Evolutionary conservation across 305 asterid species (phyloP).

Genomic region (Fraxinus sp.): DNA sequence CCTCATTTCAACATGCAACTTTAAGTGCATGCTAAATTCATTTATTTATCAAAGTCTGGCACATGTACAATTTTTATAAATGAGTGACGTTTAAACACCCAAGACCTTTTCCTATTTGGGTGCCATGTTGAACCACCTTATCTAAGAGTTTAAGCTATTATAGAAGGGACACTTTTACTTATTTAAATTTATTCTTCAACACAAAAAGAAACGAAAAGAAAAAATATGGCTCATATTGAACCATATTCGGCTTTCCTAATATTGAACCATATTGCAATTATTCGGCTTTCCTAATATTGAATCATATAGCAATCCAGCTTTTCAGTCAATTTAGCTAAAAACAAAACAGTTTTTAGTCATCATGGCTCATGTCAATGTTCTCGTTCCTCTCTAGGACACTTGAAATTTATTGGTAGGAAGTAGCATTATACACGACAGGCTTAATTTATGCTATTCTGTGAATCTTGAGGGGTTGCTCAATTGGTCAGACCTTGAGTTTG

Average conservation of each 20-base stretch:
- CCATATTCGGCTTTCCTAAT: background rate
- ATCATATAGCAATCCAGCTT: background rate
- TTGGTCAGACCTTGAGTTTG: too few relatives aligned
- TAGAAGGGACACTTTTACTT: background rate
- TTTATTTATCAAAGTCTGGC: background rate
- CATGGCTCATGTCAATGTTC: background rate
- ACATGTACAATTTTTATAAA: background rate
- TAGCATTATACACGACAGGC: background rate
- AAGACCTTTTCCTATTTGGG: background rate
- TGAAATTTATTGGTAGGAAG: constrained; percentile 1
- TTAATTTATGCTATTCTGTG: background rate
- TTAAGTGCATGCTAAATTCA: background rate
- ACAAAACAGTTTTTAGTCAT: background rate
- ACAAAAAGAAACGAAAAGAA: background rate
- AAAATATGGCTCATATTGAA: background rate
- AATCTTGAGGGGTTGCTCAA: too few relatives aligned
- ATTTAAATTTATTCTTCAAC: background rate
- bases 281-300: too few relatives aligned
- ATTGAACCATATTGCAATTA: background rate
- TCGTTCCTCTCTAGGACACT: background rate
- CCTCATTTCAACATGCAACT: background rate
- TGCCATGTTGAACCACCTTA: background rate
- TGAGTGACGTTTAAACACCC: background rate
- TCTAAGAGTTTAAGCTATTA: background rate
- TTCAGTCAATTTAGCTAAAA: background rate